Evolutionary conservation across 1,139 yeast species (phyloP).

Genomic region (Meyerozyma elateridarum): DNA sequence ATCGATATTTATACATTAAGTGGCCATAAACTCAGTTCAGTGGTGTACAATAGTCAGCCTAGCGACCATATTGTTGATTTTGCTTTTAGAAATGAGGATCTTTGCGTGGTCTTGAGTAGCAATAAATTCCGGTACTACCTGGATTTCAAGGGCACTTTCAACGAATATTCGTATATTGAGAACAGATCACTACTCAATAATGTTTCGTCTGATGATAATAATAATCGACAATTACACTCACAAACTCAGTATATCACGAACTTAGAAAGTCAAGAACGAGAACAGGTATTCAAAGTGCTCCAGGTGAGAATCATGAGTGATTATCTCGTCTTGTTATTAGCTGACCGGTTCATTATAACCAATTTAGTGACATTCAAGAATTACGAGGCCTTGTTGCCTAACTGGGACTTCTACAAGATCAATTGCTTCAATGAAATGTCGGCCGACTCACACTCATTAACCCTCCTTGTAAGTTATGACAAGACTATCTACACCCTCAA

Average conservation of each 20-base stretch:
- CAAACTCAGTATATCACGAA: slow-evolving; percentile 23
- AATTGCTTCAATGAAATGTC: slow-evolving; percentile 12
- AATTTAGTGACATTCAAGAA: slow-evolving; percentile 23
- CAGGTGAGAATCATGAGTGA: slow-evolving; percentile 18
- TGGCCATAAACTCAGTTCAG: slow-evolving; percentile 44
- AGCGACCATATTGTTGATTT: slow-evolving; percentile 56
- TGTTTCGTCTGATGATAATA: slow-evolving; percentile 30
- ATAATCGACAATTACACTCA: slow-evolving; percentile 1
- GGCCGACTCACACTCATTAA: slow-evolving; percentile 12
- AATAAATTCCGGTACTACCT: slow-evolving; percentile 60
- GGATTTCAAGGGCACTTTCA: slow-evolving; percentile 65
- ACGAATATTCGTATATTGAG: slow-evolving; percentile 40
- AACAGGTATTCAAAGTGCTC: slow-evolving; percentile 25
- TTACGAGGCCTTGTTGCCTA: slow-evolving; percentile 24
- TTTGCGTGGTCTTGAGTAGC: slow-evolving; percentile 56
- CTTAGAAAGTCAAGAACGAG: slow-evolving; percentile 29
- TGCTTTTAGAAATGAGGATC: slow-evolving; percentile 52
- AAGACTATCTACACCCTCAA: slow-evolving; percentile 25
- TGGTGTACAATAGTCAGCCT: slow-evolving; percentile 48
- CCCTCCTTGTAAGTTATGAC: slow-evolving; percentile 25
- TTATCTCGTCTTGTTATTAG: slow-evolving; percentile 29
- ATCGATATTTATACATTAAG: slow-evolving; percentile 51
- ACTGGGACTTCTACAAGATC: slow-evolving; percentile 15
- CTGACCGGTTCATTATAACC: slow-evolving; percentile 24
- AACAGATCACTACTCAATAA: slow-evolving; percentile 33